Base-by-base conservation (phyloP, 202 grass and related monocot species). In the Setaria viridis region DNA sequence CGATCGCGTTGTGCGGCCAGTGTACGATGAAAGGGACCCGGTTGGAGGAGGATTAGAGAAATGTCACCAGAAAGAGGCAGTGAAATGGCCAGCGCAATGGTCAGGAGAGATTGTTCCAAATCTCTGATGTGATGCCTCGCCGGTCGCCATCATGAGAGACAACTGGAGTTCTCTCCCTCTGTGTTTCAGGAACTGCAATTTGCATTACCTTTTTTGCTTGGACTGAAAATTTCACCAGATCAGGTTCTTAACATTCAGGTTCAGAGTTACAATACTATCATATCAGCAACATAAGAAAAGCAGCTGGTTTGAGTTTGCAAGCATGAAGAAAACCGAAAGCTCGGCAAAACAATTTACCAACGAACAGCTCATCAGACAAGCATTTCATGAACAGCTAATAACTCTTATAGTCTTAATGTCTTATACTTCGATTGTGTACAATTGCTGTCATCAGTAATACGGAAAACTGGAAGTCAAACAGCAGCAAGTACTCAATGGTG, bases 371-470 rank as follows among this genome's bases (percentile, higher is more conserved):
- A 29, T 80, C 56, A 47, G 54, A 56, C 14, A 79, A 58, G 63
- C 37, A 79, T 33, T n/a, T 15, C 67, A 74, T 20, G 72, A 85
- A 48, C 42, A 82, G 54, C 4, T 59, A 70, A 82, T 62, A 25
- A 46, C 29, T 67, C 30, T 73, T 72, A 29, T 29, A 62, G 20
- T 21, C 15, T 30, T 77, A 15, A 45, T 41, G 39, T 41, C 39
- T 41, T 41, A 41, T 41, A 41, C 39, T 41, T 41, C 39, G 30
- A 88, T 56, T 82, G 86, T 85, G 21, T 85, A 82, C 78, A 82
- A 3, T 53, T 79, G 66, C 12, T 78, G 47, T 65, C 56, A 79
- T 73, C 58, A 30, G 56, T 57, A 87, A 37, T 54, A 49, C 5
- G 54, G 5, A 17, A 37, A 64, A 45, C 55, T 73, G 3, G 30